phyloP scores from a whole-genome alignment of 208 protist genomes.

The Histomonas meleagridis region DNA sequence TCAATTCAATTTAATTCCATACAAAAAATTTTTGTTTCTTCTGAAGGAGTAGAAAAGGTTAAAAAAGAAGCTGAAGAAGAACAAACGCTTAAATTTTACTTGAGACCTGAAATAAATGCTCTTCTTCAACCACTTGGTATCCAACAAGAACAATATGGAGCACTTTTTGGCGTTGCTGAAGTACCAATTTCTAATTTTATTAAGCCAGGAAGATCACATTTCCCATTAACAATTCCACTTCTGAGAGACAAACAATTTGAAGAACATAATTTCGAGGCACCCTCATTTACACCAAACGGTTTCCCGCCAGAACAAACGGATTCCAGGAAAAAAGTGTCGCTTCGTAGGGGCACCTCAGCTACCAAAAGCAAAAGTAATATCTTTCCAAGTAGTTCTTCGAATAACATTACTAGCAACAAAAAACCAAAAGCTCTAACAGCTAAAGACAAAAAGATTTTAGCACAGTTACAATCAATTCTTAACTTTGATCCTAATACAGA shows the following conservation, averaged over 20 bases:
- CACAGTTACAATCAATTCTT: not conserved
- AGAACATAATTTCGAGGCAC: not conserved
- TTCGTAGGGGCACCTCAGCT: not conserved
- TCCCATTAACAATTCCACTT: not conserved
- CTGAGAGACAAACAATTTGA: not conserved
- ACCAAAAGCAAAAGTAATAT: not conserved
- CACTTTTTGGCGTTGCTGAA: not conserved
- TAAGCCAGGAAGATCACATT: not conserved
- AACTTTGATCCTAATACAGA: not conserved
- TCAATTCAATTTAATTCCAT: not conserved
- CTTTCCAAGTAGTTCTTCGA: no score
- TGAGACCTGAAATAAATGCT: not conserved
- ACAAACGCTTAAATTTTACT: not conserved
- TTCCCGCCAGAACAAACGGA: not conserved
- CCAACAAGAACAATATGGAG: not conserved
- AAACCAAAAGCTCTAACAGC: not conserved
- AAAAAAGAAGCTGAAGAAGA: not conserved
- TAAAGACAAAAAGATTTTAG: not conserved
- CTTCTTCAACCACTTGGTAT: not conserved
- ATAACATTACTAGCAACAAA: no score
- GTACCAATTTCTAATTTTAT: not conserved
- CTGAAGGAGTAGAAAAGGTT: not conserved
- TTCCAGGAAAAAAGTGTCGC: not conserved
- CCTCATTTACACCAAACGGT: not conserved
- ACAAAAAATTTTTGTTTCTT: not conserved